Evolutionary conservation across 2,329 filamentous ascomycete genomes (phyloP).

Genomic region (Colletotrichum godetiae): DNA sequence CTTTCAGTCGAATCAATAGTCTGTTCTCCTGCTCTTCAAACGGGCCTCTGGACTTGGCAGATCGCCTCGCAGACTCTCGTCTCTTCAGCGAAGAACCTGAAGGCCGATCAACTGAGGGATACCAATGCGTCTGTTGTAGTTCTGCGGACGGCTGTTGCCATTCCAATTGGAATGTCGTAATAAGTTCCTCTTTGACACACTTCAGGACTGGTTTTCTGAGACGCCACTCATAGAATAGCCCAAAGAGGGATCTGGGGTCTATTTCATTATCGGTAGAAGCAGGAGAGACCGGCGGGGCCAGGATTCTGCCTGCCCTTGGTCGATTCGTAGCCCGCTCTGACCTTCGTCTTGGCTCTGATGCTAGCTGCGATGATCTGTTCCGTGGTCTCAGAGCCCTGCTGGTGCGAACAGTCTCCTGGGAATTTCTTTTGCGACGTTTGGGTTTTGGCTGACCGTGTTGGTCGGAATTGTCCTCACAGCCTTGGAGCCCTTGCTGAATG

Average conservation of each 20-base stretch:
- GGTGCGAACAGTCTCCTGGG: not conserved
- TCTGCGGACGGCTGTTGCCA: not conserved
- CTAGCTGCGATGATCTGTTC: not conserved
- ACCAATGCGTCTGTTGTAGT: not conserved
- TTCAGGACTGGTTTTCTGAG: not conserved
- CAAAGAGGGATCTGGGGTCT: not conserved
- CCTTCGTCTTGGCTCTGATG: not conserved
- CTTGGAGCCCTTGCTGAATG: not conserved
- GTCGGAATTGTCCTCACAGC: not conserved
- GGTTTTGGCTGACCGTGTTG: not conserved
- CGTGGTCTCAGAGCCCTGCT: not conserved
- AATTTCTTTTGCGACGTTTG: not conserved
- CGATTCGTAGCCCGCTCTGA: not conserved
- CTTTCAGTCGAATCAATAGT: conserved; percentile 4
- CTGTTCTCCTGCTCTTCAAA: not conserved
- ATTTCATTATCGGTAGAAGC: not conserved
- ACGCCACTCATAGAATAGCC: not conserved
- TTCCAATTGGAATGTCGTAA: not conserved
- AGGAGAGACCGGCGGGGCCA: not conserved
- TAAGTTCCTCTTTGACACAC: not conserved
- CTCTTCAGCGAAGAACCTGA: not conserved
- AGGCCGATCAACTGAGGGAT: not conserved
- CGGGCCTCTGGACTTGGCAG: not conserved
- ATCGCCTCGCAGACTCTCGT: not conserved
- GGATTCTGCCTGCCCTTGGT: not conserved